A percentile compares a stretch with the other conserved stretches of the same genome.
Conservation (phyloP, 306 rosid genomes). For the Ormosia semicastrata region DNA sequence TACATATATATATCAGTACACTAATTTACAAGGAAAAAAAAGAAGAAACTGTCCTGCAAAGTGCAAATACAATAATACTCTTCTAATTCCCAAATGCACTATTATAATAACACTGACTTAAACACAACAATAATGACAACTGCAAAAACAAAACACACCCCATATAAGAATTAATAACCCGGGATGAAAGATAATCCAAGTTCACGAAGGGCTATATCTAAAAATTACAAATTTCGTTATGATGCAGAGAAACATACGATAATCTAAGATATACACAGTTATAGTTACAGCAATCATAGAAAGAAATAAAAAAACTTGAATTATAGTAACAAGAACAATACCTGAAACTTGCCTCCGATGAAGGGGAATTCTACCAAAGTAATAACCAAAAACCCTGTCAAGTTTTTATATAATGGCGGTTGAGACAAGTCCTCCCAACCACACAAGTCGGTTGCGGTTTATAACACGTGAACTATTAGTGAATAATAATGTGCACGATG, state of each 20-base stretch:
- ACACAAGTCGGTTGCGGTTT: not conserved
- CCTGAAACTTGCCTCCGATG: not conserved
- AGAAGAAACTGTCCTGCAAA: not conserved
- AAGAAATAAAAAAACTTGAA: not conserved
- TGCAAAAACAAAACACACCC: not conserved
- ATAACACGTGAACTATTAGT: not conserved
- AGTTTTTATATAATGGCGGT: not conserved
- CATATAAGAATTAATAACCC: not conserved
- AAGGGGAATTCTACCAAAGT: not conserved
- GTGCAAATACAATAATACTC: not conserved
- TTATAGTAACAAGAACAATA: not conserved
- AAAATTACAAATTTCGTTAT: not conserved
- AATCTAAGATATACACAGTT: too few species aligned
- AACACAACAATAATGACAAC: not conserved
- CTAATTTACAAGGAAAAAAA: not conserved
- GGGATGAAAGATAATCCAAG: not conserved
- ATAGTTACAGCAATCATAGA: not conserved
- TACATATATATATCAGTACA: too few species aligned
- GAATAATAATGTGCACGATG: too few species aligned
- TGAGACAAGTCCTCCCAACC: slow-evolving; percentile 26
- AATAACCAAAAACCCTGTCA: not conserved
- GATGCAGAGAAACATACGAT: not conserved
- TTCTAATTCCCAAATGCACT: not conserved
- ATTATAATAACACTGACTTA: not conserved
- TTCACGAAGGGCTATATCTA: too few species aligned